These are phyloP conservation scores for Golovinomyces cichoracearum DNA, from an alignment of 2,329 filamentous ascomycete genomes.

Conservation along the genomic window DNA sequence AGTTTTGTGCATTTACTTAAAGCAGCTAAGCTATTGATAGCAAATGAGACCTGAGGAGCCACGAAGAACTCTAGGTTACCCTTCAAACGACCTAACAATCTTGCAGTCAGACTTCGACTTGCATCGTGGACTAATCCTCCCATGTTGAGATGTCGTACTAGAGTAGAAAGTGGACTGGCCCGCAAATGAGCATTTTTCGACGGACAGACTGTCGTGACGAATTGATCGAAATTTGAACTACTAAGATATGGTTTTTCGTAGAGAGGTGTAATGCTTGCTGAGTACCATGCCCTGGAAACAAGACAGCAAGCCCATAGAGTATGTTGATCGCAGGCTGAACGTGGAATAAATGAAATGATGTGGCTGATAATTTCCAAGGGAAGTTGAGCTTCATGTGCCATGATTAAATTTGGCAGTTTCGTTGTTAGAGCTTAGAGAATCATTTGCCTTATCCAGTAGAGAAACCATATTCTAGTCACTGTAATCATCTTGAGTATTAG, in stretches of 20 bases:
- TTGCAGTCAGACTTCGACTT: constrained; percentile 12
- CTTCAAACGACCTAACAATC: constrained; percentile 14
- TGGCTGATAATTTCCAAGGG: constrained; percentile 14
- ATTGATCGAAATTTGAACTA: constrained; percentile 13
- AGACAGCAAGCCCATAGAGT: constrained; percentile 13
- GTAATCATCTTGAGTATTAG: too few relatives aligned
- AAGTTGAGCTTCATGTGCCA: constrained; percentile 9
- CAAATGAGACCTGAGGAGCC: constrained; percentile 15
- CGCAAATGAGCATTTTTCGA: constrained; percentile 16
- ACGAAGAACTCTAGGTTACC: constrained; percentile 14
- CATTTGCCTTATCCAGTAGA: too few relatives aligned
- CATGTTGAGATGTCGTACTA: constrained; percentile 15
- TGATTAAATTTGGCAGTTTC: too few relatives aligned
- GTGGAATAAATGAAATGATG: constrained; percentile 13
- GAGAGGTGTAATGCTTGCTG: constrained; percentile 8
- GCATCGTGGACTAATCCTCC: constrained; percentile 14
- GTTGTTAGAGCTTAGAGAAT: too few relatives aligned
- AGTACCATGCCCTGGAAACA: constrained; percentile 14
- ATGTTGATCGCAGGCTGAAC: constrained; percentile 5
- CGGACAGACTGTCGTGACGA: constrained; percentile 15
- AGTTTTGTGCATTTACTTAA: constrained; percentile 14
- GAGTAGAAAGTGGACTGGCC: constrained; percentile 9
- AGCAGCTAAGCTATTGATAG: constrained; percentile 15
- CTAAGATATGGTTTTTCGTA: constrained; percentile 12
- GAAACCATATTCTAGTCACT: too few relatives aligned